A percentile compares a stretch with the other conserved stretches of the same genome.
Evolutionary conservation across 1,284 basidiomycete genomes (phyloP).

Genomic region (Ustilago curta): DNA sequence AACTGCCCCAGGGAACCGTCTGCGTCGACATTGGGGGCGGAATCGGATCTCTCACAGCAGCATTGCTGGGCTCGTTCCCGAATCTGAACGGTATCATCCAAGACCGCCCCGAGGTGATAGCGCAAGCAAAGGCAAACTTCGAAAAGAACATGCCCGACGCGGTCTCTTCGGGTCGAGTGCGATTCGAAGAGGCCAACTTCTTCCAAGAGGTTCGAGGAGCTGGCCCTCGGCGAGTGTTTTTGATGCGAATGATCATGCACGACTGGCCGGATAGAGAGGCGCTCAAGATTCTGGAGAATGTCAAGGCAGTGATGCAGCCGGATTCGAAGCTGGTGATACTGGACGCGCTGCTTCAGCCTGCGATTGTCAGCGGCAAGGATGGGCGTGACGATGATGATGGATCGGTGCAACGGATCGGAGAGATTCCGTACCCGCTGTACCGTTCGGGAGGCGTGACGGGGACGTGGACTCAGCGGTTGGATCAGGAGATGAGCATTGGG

Average conservation of each 20-base stretch:
- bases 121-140: slow-evolving; percentile 24
- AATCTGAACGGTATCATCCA: slow-evolving; percentile 28
- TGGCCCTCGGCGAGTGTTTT: slow-evolving; percentile 20
- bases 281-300: slow-evolving; percentile 26
- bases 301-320: slow-evolving; percentile 25
- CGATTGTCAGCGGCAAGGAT: slow-evolving; percentile 8
- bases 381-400: background rate
- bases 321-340: slow-evolving; percentile 34
- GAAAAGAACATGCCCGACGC: slow-evolving; percentile 30
- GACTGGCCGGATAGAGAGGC: slow-evolving; percentile 25
- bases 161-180: slow-evolving; percentile 24
- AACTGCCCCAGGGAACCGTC: slow-evolving; percentile 14
- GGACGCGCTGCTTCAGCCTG: slow-evolving; percentile 39
- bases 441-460: slow-evolving; percentile 27
- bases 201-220: slow-evolving; percentile 20
- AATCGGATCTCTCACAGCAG: slow-evolving; percentile 13
- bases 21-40: slow-evolving; percentile 42
- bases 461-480: slow-evolving; percentile 12
- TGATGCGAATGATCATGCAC: slow-evolving; percentile 37
- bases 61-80: slow-evolving; percentile 12
- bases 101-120: slow-evolving; percentile 24
- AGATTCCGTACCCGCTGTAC: slow-evolving; percentile 27
- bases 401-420: slow-evolving; percentile 12
- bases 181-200: slow-evolving; percentile 25
- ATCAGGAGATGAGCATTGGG: slow-evolving; percentile 20